Evolutionary conservation across 768 basidiomycete species (phyloP), one percentile per base, ranked within the genome.

Genomic region (Coprinopsis strossmayeri): DNA sequence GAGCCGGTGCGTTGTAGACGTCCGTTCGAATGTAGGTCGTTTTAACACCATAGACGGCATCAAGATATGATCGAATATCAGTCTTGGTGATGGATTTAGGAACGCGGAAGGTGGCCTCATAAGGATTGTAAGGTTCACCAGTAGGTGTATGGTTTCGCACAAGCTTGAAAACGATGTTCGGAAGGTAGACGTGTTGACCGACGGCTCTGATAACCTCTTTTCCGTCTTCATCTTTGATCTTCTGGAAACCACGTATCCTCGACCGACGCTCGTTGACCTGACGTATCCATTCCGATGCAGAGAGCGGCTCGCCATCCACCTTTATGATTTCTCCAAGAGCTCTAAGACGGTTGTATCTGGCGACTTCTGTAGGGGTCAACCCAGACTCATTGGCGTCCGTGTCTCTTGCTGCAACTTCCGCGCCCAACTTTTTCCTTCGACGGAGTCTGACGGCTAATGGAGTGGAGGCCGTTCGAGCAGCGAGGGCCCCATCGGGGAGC

Each of bases 11-110:
- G 51, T 84, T 69, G 58, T 91, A 91, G 70, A 88, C 90, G 72
- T 90, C 88, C n/a, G 93, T 97, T 45, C 93, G 90, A 53, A 97
- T 91, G 64, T 94, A 96, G 5, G 92, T 95, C 51, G 87, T 86
- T 59, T 83, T 71, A 39, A 97, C 82, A 52, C 89, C 88, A 57
- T 97, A 97, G n/a, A 85, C 78, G 27, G 91, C 77, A 45, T 69
- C 68, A 40, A 97, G 78, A 62, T 95, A 92, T 0, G 87, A 85
- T 34, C 91, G 84, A 30, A 97, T 70, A 68, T 97, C 93, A 49
- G 86, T 89, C 68, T 97, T 97, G 35, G 92, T 96, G 66, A 94
- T 74, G 35, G 81, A 85, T 53, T 81, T 79, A n/a, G 91, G 87
- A 34, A 95, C 75, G 48, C 91, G 88, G 71, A 97, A 95, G 2